phyloP scores from a whole-genome alignment of 768 basidiomycete species.

The Obba rivulosa region DNA sequence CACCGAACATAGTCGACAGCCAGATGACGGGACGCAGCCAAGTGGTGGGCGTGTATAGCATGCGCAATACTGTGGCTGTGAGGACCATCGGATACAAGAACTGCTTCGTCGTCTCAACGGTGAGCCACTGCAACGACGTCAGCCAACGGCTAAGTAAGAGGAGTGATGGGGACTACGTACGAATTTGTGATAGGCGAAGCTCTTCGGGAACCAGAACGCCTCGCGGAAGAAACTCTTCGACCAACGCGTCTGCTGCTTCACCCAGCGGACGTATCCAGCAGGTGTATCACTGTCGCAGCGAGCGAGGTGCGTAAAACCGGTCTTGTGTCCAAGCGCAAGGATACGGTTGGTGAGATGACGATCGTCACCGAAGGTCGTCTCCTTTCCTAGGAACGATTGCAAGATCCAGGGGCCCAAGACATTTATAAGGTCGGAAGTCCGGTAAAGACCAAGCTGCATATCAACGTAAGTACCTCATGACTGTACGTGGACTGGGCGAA shows the following conservation, averaged over 20 bases:
- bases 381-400: slow-evolving; percentile 10
- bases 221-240: slow-evolving; percentile 20
- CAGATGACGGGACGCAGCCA: slow-evolving; percentile 15
- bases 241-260: slow-evolving; percentile 23
- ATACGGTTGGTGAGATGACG: slow-evolving; percentile 8
- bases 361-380: slow-evolving; percentile 10
- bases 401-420: slow-evolving; percentile 13
- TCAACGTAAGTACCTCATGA: not conserved
- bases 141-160: not conserved
- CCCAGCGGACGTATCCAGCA: slow-evolving; percentile 17
- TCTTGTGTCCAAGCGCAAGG: slow-evolving; percentile 14
- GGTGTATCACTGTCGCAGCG: slow-evolving; percentile 18
- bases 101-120: slow-evolving; percentile 18
- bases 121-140: slow-evolving; percentile 9
- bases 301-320: slow-evolving; percentile 15
- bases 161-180: not conserved
- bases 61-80: slow-evolving; percentile 15
- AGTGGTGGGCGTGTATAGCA: slow-evolving; percentile 12
- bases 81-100: slow-evolving; percentile 17
- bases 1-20: slow-evolving; percentile 17
- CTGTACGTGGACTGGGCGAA: not conserved
- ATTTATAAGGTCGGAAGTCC: slow-evolving; percentile 7
- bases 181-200: slow-evolving; percentile 12
- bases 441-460: slow-evolving; percentile 7
- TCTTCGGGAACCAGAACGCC: slow-evolving; percentile 18